These are phyloP conservation scores for Pterocarpus macrocarpus DNA, from an alignment of 306 rosid species.

Conservation along the genomic window DNA sequence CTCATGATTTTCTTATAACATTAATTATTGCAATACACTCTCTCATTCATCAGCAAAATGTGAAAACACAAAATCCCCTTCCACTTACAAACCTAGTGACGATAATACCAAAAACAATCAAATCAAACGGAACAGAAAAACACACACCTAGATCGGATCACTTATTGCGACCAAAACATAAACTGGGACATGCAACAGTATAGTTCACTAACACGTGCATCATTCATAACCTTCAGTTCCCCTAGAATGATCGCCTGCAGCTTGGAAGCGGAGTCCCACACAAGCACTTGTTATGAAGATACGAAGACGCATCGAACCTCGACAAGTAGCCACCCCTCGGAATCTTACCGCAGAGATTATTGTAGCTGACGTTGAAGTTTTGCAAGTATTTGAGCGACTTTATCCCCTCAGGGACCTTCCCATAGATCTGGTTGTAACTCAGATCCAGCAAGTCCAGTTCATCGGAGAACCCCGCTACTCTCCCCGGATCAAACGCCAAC, in stretches of 20 bases:
- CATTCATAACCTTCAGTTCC: too few species aligned
- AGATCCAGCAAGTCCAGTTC: background rate
- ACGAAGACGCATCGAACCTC: background rate
- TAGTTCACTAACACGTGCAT: too few species aligned
- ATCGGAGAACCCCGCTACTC: background rate
- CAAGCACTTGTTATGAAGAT: slow-evolving; percentile 38
- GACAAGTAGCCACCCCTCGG: slow-evolving; percentile 5
- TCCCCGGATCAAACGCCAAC: slow-evolving; percentile 21
- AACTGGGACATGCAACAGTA: too few species aligned
- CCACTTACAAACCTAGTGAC: too few species aligned
- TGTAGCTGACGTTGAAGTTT: slow-evolving; percentile 16
- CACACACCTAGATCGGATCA: too few species aligned
- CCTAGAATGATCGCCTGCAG: background rate
- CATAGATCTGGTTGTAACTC: slow-evolving; percentile 7
- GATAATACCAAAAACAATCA: too few species aligned
- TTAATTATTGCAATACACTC: too few species aligned
- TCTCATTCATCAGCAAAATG: too few species aligned
- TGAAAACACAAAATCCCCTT: too few species aligned
- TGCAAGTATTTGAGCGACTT: background rate
- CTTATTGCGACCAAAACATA: too few species aligned
- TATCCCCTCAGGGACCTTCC: background rate
- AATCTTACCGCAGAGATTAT: slow-evolving; percentile 27
- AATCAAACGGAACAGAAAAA: too few species aligned
- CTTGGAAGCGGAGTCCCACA: slow-evolving; percentile 39
- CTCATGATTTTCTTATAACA: too few species aligned